Conservation (phyloP, 345 rosid genomes). For the Hibiscus mutabilis region DNA sequence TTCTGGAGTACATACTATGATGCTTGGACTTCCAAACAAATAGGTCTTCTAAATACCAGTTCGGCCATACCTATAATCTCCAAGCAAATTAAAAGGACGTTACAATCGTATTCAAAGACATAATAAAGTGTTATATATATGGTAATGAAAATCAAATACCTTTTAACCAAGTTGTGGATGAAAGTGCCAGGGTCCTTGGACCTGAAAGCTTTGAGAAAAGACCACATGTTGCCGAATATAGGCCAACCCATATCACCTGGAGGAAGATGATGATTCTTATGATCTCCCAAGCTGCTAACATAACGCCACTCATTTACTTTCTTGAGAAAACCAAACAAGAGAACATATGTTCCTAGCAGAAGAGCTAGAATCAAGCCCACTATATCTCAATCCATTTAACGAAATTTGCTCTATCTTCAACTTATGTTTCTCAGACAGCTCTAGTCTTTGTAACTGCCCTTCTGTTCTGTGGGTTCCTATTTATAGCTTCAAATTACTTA, state of each 20-base stretch:
- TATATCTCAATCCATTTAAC: not conserved
- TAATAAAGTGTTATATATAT: not conserved
- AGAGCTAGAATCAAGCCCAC: not conserved
- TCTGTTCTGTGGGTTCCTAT: not conserved
- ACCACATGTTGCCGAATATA: slow-evolving; percentile 23
- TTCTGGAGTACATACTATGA: slow-evolving; percentile 20
- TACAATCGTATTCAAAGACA: not conserved
- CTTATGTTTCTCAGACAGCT: not conserved
- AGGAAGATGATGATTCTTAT: not conserved
- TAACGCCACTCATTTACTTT: not conserved
- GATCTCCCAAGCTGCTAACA: slow-evolving; percentile 21
- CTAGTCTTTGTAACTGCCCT: not conserved
- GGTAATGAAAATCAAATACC: not conserved
- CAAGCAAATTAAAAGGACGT: not conserved
- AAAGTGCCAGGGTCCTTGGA: slow-evolving; percentile 13
- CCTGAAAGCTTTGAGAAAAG: slow-evolving; percentile 39
- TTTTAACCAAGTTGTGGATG: not conserved
- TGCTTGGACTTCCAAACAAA: slow-evolving; percentile 24
- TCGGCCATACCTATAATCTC: slow-evolving; percentile 18
- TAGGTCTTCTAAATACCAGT: slow-evolving; percentile 26
- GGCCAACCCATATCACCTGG: slow-evolving; percentile 2
- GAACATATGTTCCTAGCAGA: slow-evolving; percentile 5
- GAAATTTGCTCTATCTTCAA: not conserved
- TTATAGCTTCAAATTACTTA: not conserved
- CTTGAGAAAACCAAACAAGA: slow-evolving; percentile 7